These are phyloP conservation scores for Tricholoma terreum DNA, from an alignment of 768 basidiomycete species.

Conservation along the genomic window DNA sequence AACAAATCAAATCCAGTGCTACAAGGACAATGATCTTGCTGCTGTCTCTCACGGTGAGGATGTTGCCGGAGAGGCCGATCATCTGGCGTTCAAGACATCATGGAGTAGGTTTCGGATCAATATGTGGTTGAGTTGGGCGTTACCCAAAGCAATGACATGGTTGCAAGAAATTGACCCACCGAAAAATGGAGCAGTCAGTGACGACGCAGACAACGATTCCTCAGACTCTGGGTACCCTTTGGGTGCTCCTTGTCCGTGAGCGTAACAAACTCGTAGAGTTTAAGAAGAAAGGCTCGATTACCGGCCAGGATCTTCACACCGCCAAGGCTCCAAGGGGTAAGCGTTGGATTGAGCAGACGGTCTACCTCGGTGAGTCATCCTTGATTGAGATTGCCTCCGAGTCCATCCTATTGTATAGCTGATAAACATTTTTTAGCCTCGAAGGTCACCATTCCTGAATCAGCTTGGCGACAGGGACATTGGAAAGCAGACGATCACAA, in stretches of 20 bases:
- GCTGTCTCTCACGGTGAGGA: not conserved
- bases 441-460: not conserved
- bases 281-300: not conserved
- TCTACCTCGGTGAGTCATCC: not conserved
- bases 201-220: not conserved
- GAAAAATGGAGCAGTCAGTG: not conserved
- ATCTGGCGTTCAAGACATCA: not conserved
- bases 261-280: not conserved
- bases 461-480: not conserved
- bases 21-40: not conserved
- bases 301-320: not conserved
- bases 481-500: not conserved
- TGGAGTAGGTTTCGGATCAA: not conserved
- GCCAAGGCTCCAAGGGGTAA: not conserved
- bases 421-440: not conserved
- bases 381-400: not conserved
- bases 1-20: not conserved
- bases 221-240: not conserved
- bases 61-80: not conserved
- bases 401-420: no score
- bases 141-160: not conserved
- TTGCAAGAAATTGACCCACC: not conserved
- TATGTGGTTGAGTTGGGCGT: not conserved
- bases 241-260: not conserved
- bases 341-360: not conserved